Evolutionary conservation across 2,329 filamentous ascomycete genomes (phyloP), one percentile per base, ranked within the genome.

Genomic region (Clonostachys chloroleuca): DNA sequence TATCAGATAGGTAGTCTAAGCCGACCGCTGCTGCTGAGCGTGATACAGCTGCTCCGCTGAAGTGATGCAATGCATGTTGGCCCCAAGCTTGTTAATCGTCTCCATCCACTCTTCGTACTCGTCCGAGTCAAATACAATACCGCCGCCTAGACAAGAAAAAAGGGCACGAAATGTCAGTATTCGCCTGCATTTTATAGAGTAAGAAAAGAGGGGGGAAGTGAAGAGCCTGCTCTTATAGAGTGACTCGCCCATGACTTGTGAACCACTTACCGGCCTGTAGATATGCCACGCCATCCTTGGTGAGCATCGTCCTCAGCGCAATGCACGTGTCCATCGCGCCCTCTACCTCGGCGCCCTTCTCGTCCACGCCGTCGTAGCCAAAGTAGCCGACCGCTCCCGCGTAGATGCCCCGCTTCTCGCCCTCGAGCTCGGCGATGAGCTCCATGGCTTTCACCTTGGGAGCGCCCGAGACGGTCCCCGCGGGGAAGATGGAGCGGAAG

Each of bases 381-480:
- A 96, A 99, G 71, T 96, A 99, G 3, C 94, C 94, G 1, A 96
- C 92, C 1, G 94, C 94, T 30, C 94, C 94, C 9, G 94, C 94
- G 62, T 99, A 99, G 37, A 97, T 83, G 39, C 94, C 92, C 47
- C 94, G 80, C 76, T 96, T 96, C 77, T 99, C 94, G 54, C 80
- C 75, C 70, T 99, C 94, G 42, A 97, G 73, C 71, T 97, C 92
- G 42, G 89, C 91, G 59, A 99, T 99, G 51, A 99, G 75, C 70
- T 96, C 89, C 94, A 99, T 99, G 4, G 94, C 94, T 52, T 86
- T 83, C 47, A 99, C 91, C 72, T 99, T 99, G 49, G 94, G 94
- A 5, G 94, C 92, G 5, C 94, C 94, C 16, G 88, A 94, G 33
- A 97, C 92, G 0, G 94, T 99, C 47, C 94, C 94, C 5, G 94